Evolutionary conservation across 2,329 filamentous ascomycete species (phyloP), one percentile per base, ranked within the genome.

Genomic region (Fusarium multiceps): DNA sequence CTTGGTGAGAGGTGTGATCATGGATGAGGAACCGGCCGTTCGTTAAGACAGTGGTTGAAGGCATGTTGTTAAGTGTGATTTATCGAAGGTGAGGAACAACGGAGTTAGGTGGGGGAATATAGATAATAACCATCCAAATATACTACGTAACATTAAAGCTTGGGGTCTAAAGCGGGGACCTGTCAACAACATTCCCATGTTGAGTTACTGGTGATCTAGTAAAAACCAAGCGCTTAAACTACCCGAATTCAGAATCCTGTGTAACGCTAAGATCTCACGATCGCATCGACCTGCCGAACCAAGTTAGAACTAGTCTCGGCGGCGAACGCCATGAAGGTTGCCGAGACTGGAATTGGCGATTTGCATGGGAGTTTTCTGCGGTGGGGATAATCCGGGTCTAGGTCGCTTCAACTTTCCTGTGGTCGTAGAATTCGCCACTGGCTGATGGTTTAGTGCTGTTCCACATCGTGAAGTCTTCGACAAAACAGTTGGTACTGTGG

Each of bases 271-370:
- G 1, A 13, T 28, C 8, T 13, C 3, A 9, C 18, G 2, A 5
- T 37, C 61, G 61, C 27, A 32, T 50, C 40, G 51, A 64, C 50
- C 61, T 64, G 1, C 61, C 21, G 2, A 0, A 64, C 41, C 0
- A 1, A 6, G 45, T 14, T 53, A 53, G 21, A 5, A n/a, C 6
- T 2, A 1, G 0, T 8, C 13, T 23, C n/a, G 18, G 18, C 5
- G 48, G 6, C 12, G 16, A 27, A 27, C 14, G 21, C 48, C 32
- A 37, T 37, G 18, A 37, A 37, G 12, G 34, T 37, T 37, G 18
- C 18, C 34, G 10, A n/a, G 3, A n/a, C 34, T 37, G 18, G 1
- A 37, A 37, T 37, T n/a, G 18, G 18, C 18, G 5, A 12, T 12
- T 37, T 12, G 18, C 6, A 12, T 12, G 34, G 34, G 18, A n/a